phyloP scores from a whole-genome alignment of 2,329 filamentous ascomycete species.

The Teratosphaeria pseudoeucalypti region DNA sequence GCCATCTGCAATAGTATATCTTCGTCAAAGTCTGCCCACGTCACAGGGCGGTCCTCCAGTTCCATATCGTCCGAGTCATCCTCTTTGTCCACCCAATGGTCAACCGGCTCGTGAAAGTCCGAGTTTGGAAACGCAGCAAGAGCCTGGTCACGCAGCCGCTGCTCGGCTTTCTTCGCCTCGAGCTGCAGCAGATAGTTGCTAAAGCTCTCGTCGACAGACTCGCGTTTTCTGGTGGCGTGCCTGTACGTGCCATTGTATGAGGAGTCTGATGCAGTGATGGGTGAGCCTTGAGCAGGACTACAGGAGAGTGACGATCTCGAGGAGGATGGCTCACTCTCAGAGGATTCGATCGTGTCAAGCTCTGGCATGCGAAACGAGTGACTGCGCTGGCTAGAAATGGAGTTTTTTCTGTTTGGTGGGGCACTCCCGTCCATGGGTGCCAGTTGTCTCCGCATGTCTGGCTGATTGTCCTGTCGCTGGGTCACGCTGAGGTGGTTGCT shows the following conservation, averaged over 20 bases:
- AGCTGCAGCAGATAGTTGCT: slow-evolving; percentile 68
- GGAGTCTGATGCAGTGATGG: slow-evolving; percentile 38
- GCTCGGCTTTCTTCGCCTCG: slow-evolving; percentile 68
- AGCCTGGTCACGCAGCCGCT: slow-evolving; percentile 66
- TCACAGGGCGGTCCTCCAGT: slow-evolving; percentile 28
- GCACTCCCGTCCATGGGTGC: slow-evolving; percentile 24
- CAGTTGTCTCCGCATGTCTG: slow-evolving; percentile 15
- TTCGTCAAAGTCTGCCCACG: slow-evolving; percentile 29
- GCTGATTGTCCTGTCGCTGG: slow-evolving; percentile 9
- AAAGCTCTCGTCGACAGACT: slow-evolving; percentile 64
- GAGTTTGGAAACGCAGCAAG: slow-evolving; percentile 66
- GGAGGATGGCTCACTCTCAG: slow-evolving; percentile 36
- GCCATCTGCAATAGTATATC: slow-evolving; percentile 24
- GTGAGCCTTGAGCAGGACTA: slow-evolving; percentile 26
- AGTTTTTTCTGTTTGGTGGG: slow-evolving; percentile 16
- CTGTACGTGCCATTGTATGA: slow-evolving; percentile 36
- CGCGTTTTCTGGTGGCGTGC: slow-evolving; percentile 46
- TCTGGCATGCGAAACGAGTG: slow-evolving; percentile 53
- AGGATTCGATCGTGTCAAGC: slow-evolving; percentile 51
- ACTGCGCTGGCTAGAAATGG: slow-evolving; percentile 23
- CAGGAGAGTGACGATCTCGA: slow-evolving; percentile 30
- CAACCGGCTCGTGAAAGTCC: slow-evolving; percentile 57
- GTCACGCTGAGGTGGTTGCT: not conserved
- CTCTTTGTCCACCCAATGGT: slow-evolving; percentile 57
- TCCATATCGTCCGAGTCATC: slow-evolving; percentile 24